Evolutionary conservation across 345 rosid genomes (phyloP).

Genomic region (Psidium guajava): DNA sequence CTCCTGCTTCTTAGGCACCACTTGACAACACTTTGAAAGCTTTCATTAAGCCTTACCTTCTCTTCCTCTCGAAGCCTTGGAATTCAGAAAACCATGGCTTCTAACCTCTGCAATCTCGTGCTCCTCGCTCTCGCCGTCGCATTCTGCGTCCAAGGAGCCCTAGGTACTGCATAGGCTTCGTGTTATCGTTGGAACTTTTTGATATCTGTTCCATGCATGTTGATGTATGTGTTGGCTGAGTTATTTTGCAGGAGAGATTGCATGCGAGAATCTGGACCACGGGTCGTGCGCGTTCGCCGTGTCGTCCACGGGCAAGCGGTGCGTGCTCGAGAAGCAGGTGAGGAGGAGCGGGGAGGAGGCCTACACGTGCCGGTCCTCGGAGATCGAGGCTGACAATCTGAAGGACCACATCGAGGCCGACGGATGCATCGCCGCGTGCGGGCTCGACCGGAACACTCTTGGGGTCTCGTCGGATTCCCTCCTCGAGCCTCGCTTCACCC

Average conservation of each 20-base stretch:
- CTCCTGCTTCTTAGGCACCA: not conserved
- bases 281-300: conserved; percentile 66
- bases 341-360: conserved; percentile 55
- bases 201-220: not conserved
- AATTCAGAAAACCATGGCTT: not conserved
- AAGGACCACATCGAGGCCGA: conserved; percentile 62
- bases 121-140: not conserved
- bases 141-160: not conserved
- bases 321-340: conserved; percentile 61
- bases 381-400: conserved; percentile 57
- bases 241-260: conserved; percentile 24
- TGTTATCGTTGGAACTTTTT: not conserved
- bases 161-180: not conserved
- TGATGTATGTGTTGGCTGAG: not conserved
- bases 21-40: not conserved
- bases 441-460: conserved; percentile 65
- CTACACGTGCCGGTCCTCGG: conserved; percentile 61
- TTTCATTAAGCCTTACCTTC: not conserved
- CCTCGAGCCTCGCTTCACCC: conserved; percentile 50
- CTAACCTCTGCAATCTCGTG: not conserved
- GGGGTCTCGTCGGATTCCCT: conserved; percentile 87
- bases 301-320: conserved; percentile 64
- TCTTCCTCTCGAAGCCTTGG: not conserved
- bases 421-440: conserved; percentile 55
- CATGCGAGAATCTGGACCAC: conserved; percentile 55